A percentile compares a stretch with the other conserved stretches of the same genome.
Conservation (phyloP, 371 early-diverging fungal species). For the Capniomyces stellatus region DNA sequence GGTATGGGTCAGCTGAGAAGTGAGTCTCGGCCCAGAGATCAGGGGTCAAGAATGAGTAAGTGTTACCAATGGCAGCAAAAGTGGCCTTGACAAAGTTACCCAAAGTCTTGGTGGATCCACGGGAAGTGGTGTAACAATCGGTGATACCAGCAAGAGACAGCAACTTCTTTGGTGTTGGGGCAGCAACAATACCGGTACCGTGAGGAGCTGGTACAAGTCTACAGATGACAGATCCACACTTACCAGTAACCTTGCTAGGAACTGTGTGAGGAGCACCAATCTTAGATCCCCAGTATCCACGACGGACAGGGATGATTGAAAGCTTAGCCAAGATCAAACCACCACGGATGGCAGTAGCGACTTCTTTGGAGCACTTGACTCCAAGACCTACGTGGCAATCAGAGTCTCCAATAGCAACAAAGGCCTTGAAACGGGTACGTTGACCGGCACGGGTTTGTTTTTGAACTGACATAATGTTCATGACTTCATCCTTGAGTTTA, state of each 20-base stretch:
- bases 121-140: constrained; percentile 94
- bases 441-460: constrained; percentile 99
- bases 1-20: constrained; percentile 81
- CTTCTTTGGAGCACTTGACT: constrained; percentile 99
- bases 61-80: constrained; percentile 94
- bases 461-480: constrained; percentile 99
- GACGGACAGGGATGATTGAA: constrained; percentile 93
- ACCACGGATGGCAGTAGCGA: constrained; percentile 96
- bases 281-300: constrained; percentile 98
- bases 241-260: constrained; percentile 96
- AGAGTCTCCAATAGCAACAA: constrained; percentile 96
- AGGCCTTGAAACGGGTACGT: constrained; percentile 99
- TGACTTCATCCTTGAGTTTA: constrained; percentile 96
- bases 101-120: constrained; percentile 78
- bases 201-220: constrained; percentile 96
- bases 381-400: constrained; percentile 98
- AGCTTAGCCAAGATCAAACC: constrained; percentile 98
- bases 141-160: constrained; percentile 96
- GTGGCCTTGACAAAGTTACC: constrained; percentile 99
- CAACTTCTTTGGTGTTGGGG: constrained; percentile 94
- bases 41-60: constrained; percentile 95
- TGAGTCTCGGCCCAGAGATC: constrained; percentile 86
- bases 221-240: constrained; percentile 94
- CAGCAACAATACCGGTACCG: constrained; percentile 98
- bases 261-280: constrained; percentile 98